Base-by-base conservation (phyloP, 495 filamentous ascomycete species). In the Poronia punctata region DNA sequence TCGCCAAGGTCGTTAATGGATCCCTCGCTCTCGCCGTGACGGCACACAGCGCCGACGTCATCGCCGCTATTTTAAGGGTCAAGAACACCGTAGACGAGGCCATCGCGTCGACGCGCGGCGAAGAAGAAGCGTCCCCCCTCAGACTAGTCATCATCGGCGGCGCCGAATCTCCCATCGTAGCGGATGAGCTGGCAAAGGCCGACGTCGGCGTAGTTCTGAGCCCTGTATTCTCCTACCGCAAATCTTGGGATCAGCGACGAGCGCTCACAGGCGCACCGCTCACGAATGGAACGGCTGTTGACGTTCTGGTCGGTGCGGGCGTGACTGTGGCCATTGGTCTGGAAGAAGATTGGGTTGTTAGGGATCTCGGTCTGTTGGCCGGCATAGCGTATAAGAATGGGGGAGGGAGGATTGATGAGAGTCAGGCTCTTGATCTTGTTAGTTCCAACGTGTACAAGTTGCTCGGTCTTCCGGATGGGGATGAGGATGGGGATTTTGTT, bases 191-290 rank as follows among this genome's bases (percentile, higher is more conserved):
- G 0, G 72, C 71, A 0, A 58, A 56, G 0, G 64, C 67, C 0
- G 19, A 50, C 0, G 67, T 73, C 1, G 60, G 66, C 18, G 68
- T 76, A n/a, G 60, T 76, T 3, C 60, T 76, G 2, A 64, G 62
- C 3, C 68, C 71, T 7, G 39, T 68, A 9, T 58, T 61, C 21
- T 64, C 66, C 1, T 70, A 64, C 41, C 60, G 62, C 7, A 50
- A 20, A 2, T 31, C 40, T 0, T 76, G 71, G 70, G 72, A 74
- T 35, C 59, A 72, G 42, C 61, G 64, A 2, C 59, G 71, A 5
- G 60, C 66, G 3, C 53, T 73, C 16, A 59, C 66, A 0, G 72
- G 72, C 2, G 71, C 72, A 2, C 72, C 72, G 11, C 63, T 76
- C 1, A 72, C 67, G 7, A 71, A 73, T 35, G 72, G 67, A 3